phyloP scores from a whole-genome alignment of 345 rosid genomes.

The Rhodamnia rubescens region DNA sequence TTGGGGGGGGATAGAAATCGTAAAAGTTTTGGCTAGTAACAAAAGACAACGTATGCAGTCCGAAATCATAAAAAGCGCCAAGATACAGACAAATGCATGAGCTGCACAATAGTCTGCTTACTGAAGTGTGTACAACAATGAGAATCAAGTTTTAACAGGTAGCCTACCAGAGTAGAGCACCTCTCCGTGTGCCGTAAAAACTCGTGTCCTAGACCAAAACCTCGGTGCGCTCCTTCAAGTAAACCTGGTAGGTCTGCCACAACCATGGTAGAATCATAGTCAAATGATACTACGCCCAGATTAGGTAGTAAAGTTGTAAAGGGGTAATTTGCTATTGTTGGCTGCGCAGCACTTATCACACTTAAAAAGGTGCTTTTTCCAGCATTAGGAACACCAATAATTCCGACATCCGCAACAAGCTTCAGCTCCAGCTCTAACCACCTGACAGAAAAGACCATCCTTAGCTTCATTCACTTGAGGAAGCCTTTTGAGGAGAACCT shows the following conservation, averaged over 20 bases:
- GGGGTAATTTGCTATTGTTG: slow-evolving; percentile 79
- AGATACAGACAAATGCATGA: neutral
- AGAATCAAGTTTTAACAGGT: neutral
- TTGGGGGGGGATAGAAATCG: neutral
- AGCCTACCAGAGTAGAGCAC: slow-evolving; percentile 80
- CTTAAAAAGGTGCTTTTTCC: slow-evolving; percentile 91
- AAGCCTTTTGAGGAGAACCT: neutral
- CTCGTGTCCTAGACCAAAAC: slow-evolving; percentile 91
- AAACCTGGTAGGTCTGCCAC: slow-evolving; percentile 97
- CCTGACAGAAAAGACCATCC: slow-evolving; percentile 38
- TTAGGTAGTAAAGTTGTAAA: slow-evolving; percentile 92
- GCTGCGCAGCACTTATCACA: slow-evolving; percentile 83
- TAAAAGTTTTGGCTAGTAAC: neutral
- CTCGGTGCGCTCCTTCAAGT: slow-evolving; percentile 94
- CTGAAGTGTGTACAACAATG: neutral
- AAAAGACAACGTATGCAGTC: neutral
- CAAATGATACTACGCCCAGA: slow-evolving; percentile 91
- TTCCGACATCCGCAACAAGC: slow-evolving; percentile 86
- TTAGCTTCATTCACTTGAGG: neutral
- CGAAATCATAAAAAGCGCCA: neutral
- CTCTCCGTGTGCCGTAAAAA: slow-evolving; percentile 88
- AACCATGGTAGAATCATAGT: slow-evolving; percentile 79
- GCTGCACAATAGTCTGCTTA: neutral
- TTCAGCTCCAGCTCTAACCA: slow-evolving; percentile 92
- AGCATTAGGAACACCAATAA: slow-evolving; percentile 93